Conservation (phyloP, 345 rosid genomes). For the Citrus sp. region DNA sequence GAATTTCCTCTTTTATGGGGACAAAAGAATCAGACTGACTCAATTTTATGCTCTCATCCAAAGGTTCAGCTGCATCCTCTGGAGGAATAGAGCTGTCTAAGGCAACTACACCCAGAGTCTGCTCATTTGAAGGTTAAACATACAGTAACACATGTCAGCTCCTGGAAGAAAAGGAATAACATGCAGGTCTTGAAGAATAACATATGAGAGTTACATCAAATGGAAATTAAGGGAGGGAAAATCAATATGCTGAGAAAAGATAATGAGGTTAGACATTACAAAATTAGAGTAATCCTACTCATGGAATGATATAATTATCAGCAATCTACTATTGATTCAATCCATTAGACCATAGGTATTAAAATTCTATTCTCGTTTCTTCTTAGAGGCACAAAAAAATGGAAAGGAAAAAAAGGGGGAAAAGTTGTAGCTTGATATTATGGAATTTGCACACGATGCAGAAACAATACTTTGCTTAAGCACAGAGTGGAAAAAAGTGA, state of each 20-base stretch:
- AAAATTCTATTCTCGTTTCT: background rate
- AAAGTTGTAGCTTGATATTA: background rate
- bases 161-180: background rate
- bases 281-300: background rate
- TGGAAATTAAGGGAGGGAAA: background rate
- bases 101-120: constrained; percentile 19
- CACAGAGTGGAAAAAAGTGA: background rate
- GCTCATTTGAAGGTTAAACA: constrained; percentile 26
- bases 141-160: background rate
- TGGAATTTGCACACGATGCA: background rate
- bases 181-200: background rate
- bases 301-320: background rate
- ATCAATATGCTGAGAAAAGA: background rate
- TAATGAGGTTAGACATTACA: background rate
- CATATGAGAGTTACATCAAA: background rate
- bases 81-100: constrained; percentile 24
- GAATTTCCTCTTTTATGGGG: constrained; percentile 19
- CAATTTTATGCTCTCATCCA: constrained; percentile 20
- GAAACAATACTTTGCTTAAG: background rate
- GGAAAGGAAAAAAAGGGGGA: background rate
- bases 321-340: background rate
- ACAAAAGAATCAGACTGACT: constrained; percentile 19
- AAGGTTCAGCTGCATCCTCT: background rate
- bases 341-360: background rate
- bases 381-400: background rate